Percentiles rank a stretch among this genome's conserved stretches.
These are phyloP conservation scores for Russula vinacea DNA, from an alignment of 768 basidiomycete species.

Conservation along the genomic window DNA sequence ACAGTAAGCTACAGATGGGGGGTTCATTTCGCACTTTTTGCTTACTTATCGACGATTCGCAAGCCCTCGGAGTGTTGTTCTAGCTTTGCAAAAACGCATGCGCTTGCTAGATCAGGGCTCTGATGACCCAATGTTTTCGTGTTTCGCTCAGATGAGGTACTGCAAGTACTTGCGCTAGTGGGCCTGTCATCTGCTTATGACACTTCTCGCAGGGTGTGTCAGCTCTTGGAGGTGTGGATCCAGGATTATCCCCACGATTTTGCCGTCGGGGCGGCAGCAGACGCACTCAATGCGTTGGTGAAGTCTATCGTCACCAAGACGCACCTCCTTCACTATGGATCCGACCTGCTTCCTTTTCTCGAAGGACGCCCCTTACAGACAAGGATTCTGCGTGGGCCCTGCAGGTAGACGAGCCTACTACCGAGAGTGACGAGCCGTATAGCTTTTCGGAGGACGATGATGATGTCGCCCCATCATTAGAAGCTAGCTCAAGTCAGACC, in stretches of 20 bases:
- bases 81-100: constrained; percentile 87
- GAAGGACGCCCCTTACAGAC: constrained; percentile 63
- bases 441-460: constrained; percentile 55
- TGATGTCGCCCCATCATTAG: constrained; percentile 32
- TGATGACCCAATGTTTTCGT: constrained; percentile 81
- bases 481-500: constrained; percentile 31
- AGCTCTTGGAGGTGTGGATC: constrained; percentile 76
- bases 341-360: constrained; percentile 77
- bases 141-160: constrained; percentile 85
- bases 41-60: constrained; percentile 83
- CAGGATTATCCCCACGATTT: constrained; percentile 75
- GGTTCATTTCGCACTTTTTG: constrained; percentile 75
- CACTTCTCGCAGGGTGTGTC: constrained; percentile 59
- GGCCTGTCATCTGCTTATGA: neutral
- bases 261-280: constrained; percentile 67
- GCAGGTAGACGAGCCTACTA: constrained; percentile 54
- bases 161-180: constrained; percentile 8
- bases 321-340: constrained; percentile 80
- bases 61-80: constrained; percentile 70
- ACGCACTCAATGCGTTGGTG: constrained; percentile 70
- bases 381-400: constrained; percentile 73
- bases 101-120: constrained; percentile 67
- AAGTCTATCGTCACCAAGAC: constrained; percentile 77
- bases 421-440: constrained; percentile 63
- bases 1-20: constrained; percentile 51